Evolutionary conservation across 306 rosid species (phyloP), one percentile per base, ranked within the genome.

Genomic region (Dryas drummondii): DNA sequence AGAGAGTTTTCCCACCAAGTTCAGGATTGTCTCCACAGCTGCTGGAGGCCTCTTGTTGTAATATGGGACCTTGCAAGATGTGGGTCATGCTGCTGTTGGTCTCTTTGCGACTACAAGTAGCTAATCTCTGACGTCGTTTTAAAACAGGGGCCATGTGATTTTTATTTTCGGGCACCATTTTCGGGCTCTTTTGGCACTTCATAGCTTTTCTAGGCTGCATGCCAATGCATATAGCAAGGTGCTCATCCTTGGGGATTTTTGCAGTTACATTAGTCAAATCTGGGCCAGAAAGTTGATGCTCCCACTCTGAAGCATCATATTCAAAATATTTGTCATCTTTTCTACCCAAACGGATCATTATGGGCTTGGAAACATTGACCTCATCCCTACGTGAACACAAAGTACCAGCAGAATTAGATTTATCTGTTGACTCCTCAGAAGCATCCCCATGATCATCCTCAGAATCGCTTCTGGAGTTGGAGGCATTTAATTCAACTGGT

Each of bases 101-200:
- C 83, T 83, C 86, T 71, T 77, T 70, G 51, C 71, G 80, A 76
- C 79, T 81, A 46, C 87, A 86, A 67, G 87, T 48, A 68, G 86
- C 77, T 82, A 80, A 71, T 76, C 81, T 86, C 76, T 85, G 78
- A 48, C 87, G 81, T 52, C 85, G 76, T 81, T 85, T 89, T 4
- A 78, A 51, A 55, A 76, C 80, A 19, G 88, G 86, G 60, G 47
- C 86, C 9, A 58, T 32, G 45, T 59, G 81, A 48, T 76, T 83
- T 79, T 75, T 76, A 78, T 67, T 47, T 46, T 80, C 85, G 45
- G 74, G 82, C 55, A 51, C 73, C 72, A 77, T 68, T 78, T 73
- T 76, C 52, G 10, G 64, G 76, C 74, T 75, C 69, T 76, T 81
- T 72, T 80, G 77, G 83, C 71, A 42, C 78, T 84, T 84, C 64